Percentiles rank a stretch among this genome's conserved stretches.
Evolutionary conservation across 768 basidiomycete genomes (phyloP).

Genomic region (Tricholoma saponaceum): DNA sequence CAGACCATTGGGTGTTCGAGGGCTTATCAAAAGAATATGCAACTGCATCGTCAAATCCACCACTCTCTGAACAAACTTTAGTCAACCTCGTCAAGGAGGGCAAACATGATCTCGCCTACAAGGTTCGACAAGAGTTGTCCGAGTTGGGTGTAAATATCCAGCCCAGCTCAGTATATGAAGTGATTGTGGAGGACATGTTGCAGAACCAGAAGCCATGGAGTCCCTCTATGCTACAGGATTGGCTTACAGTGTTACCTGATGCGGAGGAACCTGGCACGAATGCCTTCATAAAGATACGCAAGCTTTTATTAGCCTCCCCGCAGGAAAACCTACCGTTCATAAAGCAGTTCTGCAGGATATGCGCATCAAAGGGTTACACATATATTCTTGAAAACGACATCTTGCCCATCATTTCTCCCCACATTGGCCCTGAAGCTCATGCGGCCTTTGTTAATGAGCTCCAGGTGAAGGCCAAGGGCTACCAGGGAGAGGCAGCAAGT

Average conservation of each 20-base stretch:
- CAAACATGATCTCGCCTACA: slow-evolving; percentile 26
- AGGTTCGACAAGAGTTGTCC: slow-evolving; percentile 35
- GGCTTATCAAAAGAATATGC: neutral
- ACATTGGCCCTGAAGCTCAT: slow-evolving; percentile 7
- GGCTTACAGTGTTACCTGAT: slow-evolving; percentile 41
- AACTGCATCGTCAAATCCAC: neutral
- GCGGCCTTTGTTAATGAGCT: slow-evolving; percentile 8
- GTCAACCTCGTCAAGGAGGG: slow-evolving; percentile 23
- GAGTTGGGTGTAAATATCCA: slow-evolving; percentile 33
- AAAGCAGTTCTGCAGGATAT: slow-evolving; percentile 36
- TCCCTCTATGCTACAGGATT: slow-evolving; percentile 26
- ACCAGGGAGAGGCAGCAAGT: neutral
- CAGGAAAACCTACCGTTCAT: slow-evolving; percentile 33
- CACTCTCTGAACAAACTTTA: slow-evolving; percentile 7
- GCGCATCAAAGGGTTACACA: slow-evolving; percentile 45
- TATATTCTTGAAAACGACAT: slow-evolving; percentile 18
- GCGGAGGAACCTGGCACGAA: slow-evolving; percentile 13
- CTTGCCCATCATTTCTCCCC: slow-evolving; percentile 18
- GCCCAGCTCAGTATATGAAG: slow-evolving; percentile 30
- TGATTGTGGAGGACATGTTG: slow-evolving; percentile 31
- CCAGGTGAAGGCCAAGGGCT: neutral
- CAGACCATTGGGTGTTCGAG: slow-evolving; percentile 2
- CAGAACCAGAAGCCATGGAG: slow-evolving; percentile 13
- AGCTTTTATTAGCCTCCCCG: slow-evolving; percentile 24
- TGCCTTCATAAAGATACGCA: slow-evolving; percentile 9